Conservation (phyloP, 805 yeast species). For the Zygosaccharomyces rouxii region DNA sequence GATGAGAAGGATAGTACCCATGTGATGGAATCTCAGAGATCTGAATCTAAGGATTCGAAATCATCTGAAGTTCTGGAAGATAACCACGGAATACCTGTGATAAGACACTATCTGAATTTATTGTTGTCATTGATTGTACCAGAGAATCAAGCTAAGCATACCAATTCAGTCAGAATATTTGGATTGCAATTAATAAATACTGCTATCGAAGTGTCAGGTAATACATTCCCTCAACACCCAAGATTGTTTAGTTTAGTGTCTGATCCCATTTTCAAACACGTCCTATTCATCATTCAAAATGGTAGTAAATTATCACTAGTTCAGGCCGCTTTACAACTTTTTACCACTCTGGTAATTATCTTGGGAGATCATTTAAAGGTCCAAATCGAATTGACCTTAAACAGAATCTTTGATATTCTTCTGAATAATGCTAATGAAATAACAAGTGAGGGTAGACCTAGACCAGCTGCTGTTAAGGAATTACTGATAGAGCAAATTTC, state of each 20-base stretch:
- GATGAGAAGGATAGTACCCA: not conserved
- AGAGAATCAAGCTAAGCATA: conserved; percentile 74
- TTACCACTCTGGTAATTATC: conserved; percentile 65
- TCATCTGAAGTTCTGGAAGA: conserved; percentile 22
- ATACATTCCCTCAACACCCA: conserved; percentile 53
- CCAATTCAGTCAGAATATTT: conserved; percentile 80
- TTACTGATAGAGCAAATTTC: conserved; percentile 80
- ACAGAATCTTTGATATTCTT: conserved; percentile 57
- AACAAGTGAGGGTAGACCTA: conserved; percentile 24
- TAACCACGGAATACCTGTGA: conserved; percentile 68
- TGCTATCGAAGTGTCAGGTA: conserved; percentile 79
- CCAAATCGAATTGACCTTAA: conserved; percentile 73
- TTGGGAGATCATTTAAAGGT: conserved; percentile 63
- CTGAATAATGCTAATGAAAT: conserved; percentile 19
- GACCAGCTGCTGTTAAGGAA: conserved; percentile 58
- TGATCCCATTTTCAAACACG: conserved; percentile 79
- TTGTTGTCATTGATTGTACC: conserved; percentile 79
- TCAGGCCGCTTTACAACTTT: conserved; percentile 69
- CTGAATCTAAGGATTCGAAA: conserved; percentile 12
- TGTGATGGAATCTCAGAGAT: not conserved
- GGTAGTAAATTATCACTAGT: conserved; percentile 66
- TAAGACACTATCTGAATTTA: conserved; percentile 71
- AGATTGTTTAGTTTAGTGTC: conserved; percentile 63
- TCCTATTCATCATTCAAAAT: conserved; percentile 72
- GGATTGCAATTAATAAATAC: conserved; percentile 72